Evolutionary conservation across 257 asterid species (phyloP).

Genomic region (Ballota nigra): DNA sequence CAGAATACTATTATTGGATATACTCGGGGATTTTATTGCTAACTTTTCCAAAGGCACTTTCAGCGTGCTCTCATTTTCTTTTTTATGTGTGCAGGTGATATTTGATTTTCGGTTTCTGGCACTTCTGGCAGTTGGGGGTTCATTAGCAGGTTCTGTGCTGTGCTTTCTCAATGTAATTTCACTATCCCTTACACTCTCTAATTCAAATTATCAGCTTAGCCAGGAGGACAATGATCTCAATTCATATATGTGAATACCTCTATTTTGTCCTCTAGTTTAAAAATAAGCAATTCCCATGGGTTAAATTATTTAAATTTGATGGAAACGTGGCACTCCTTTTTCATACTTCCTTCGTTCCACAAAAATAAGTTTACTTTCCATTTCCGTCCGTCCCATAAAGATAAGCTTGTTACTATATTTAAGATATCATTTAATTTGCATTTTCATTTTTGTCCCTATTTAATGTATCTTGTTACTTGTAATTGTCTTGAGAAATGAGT

Average conservation of each 20-base stretch:
- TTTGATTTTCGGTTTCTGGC: conserved; percentile 89
- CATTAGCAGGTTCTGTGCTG: conserved; percentile 82
- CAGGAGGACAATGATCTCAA: background rate
- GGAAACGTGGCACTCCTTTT: no score
- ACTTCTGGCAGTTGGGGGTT: conserved; percentile 80
- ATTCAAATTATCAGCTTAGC: background rate
- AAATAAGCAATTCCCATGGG: no score
- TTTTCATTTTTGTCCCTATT: no score
- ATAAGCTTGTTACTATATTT: no score
- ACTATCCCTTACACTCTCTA: background rate
- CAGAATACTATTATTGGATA: no score
- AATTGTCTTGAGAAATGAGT: no score
- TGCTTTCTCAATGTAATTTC: conserved; percentile 86
- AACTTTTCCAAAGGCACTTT: background rate
- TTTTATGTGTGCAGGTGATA: conserved; percentile 46
- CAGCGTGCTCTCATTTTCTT: background rate
- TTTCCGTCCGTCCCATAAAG: no score
- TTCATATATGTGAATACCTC: background rate
- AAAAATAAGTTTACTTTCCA: no score
- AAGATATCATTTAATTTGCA: no score
- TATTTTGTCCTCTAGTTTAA: background rate
- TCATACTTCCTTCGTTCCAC: no score
- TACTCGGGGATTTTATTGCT: background rate
- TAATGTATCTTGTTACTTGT: no score
- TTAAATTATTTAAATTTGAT: no score